These are phyloP conservation scores for Corchorus olitorius DNA, from an alignment of 345 rosid genomes.

Conservation along the genomic window DNA sequence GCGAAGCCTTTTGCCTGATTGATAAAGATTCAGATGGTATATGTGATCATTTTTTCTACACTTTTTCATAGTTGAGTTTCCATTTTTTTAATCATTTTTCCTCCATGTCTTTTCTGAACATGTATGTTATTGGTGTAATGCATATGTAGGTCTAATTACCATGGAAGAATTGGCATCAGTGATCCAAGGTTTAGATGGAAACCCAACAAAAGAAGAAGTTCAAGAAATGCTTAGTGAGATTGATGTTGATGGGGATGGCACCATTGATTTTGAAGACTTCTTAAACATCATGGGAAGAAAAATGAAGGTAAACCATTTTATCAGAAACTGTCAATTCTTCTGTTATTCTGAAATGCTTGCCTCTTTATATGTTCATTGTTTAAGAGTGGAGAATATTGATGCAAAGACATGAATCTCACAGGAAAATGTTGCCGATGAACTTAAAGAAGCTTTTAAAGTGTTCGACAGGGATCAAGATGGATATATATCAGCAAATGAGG, in stretches of 20 bases:
- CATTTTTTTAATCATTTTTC: background rate
- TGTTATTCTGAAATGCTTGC: background rate
- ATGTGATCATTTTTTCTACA: background rate
- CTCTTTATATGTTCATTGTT: no score
- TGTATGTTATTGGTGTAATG: background rate
- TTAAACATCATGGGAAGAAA: constrained; percentile 48
- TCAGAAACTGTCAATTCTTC: background rate
- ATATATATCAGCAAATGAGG: constrained; percentile 61
- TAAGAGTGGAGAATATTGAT: background rate
- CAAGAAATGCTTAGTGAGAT: constrained; percentile 46
- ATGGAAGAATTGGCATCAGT: constrained; percentile 43
- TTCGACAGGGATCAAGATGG: constrained; percentile 72
- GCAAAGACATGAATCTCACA: constrained; percentile 17
- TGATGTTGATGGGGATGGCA: constrained; percentile 40
- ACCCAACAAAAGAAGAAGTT: constrained; percentile 51
- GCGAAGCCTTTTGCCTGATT: constrained; percentile 54
- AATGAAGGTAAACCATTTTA: constrained; percentile 38
- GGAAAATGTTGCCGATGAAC: constrained; percentile 55
- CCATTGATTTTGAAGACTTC: constrained; percentile 46
- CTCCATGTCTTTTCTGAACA: background rate
- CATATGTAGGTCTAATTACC: constrained; percentile 43
- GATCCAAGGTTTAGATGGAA: constrained; percentile 44
- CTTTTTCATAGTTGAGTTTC: background rate
- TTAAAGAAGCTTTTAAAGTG: constrained; percentile 67
- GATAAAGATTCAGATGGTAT: constrained; percentile 61